These are phyloP conservation scores for Daldinia decipiens DNA, from an alignment of 495 filamentous ascomycete species.

Conservation along the genomic window DNA sequence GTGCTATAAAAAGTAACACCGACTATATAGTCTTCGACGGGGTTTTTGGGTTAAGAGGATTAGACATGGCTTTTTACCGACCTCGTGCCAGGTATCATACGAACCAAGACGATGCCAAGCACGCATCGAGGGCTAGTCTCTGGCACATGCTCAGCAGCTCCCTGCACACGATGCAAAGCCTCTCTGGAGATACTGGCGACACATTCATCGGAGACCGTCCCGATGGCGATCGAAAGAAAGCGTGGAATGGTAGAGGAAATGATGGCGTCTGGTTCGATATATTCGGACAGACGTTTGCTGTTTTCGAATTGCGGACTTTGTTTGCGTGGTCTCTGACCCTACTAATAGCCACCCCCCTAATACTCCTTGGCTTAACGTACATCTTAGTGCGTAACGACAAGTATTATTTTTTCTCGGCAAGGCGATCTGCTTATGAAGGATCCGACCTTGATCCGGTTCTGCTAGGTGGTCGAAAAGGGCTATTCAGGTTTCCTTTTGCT, in stretches of 20 bases:
- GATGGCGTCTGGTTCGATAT: constrained; percentile 93
- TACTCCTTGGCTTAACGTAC: constrained; percentile 74
- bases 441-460: constrained; percentile 69
- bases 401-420: constrained; percentile 78
- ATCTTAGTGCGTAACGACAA: constrained; percentile 74
- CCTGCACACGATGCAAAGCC: constrained; percentile 72
- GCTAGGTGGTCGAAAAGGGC: constrained; percentile 79
- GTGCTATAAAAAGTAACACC: constrained; percentile 82
- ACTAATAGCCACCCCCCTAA: constrained; percentile 77
- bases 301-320: constrained; percentile 80
- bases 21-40: constrained; percentile 89
- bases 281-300: constrained; percentile 81
- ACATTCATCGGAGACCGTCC: constrained; percentile 70
- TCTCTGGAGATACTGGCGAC: constrained; percentile 75
- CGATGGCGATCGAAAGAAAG: constrained; percentile 65
- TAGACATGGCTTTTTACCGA: constrained; percentile 90
- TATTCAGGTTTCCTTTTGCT: constrained; percentile 85
- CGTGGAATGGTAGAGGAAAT: constrained; percentile 73
- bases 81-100: constrained; percentile 92
- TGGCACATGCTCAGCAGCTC: constrained; percentile 95
- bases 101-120: constrained; percentile 82
- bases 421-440: constrained; percentile 66
- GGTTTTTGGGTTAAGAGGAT: constrained; percentile 82
- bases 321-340: constrained; percentile 89
- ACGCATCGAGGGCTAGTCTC: constrained; percentile 77